Evolutionary conservation across 345 rosid species (phyloP), one percentile per base, ranked within the genome.

Genomic region (thale cress (Arabidopsis thaliana)): DNA sequence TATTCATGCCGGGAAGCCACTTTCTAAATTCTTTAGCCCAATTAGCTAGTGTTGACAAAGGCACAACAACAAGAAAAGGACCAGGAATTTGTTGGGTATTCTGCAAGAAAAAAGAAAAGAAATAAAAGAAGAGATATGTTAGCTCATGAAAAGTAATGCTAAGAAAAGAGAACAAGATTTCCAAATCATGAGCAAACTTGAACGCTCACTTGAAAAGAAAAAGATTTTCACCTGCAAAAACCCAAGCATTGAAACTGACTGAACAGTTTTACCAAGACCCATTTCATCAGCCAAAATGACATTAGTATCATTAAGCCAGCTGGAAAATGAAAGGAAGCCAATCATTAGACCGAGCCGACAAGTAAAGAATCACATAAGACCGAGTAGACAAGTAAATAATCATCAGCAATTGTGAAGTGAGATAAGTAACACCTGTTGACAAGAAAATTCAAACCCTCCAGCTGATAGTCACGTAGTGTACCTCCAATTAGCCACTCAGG

Each of bases 181-280:
- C 45, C 52, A 57, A 61, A 14, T 16, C 48, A n/a, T 53, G 58
- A 69, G 51, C 57, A 69, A 62, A 76, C 60, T 11, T 30, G 55
- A 71, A 53, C 30, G 57, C 49, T 36, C 71, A 58, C 51, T 38
- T 66, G 33, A 50, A 44, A 78, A 23, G 2, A 51, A 61, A 30
- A 51, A 3, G 23, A 41, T 32, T 49, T 40, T 69, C 66, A 96
- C 99, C 99, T 93, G 99, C 78, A 96, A 80, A 75, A 96, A 96
- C 59, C 99, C 99, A 57, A 96, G 95, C 99, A 96, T 93, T 25
- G 99, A 96, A 68, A 96, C 93, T 32, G 99, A 96, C 87, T 96
- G 99, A 65, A 96, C 98, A 67, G 99, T 96, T 87, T 96, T 96
- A 63, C 99, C 99, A 53, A 96, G 99, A 82, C 99, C 99, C 99